phyloP scores from a whole-genome alignment of 208 protist species.

The Acanthamoeba healyi region DNA sequence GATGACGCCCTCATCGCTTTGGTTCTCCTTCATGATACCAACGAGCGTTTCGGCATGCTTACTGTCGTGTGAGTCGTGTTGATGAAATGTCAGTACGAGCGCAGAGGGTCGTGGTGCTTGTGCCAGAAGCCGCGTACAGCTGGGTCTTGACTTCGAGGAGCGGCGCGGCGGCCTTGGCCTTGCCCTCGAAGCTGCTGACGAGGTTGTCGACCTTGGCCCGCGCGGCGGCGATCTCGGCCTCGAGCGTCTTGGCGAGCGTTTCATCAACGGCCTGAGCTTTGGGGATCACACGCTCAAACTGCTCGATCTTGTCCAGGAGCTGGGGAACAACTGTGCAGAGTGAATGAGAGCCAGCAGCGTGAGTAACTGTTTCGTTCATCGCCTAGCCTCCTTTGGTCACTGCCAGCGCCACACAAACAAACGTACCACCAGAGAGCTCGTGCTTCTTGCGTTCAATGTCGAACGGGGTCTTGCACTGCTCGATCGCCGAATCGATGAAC shows the following conservation, averaged over 20 bases:
- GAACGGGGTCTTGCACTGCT: not conserved
- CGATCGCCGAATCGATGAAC: slow-evolving; percentile 30
- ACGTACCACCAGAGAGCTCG: not conserved
- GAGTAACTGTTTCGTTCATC: no score
- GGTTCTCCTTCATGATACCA: not conserved
- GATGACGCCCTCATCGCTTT: not conserved
- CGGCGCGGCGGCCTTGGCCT: slow-evolving; percentile 21
- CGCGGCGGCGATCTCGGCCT: not conserved
- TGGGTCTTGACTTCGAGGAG: slow-evolving; percentile 34
- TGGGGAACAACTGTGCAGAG: not conserved
- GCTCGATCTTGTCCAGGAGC: slow-evolving; percentile 22
- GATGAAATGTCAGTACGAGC: not conserved
- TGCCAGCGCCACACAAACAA: no score
- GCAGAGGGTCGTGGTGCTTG: not conserved
- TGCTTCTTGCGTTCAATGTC: slow-evolving; percentile 66
- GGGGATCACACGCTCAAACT: slow-evolving; percentile 8
- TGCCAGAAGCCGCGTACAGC: not conserved
- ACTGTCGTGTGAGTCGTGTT: not conserved
- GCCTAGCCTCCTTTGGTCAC: no score
- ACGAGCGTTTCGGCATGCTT: not conserved
- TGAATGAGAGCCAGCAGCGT: not conserved
- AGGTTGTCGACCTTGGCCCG: not conserved
- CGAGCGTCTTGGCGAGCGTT: not conserved
- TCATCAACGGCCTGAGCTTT: slow-evolving; percentile 40
- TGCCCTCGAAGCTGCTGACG: slow-evolving; percentile 19